Base-by-base conservation (phyloP, 2,329 filamentous ascomycete genomes). In the Arthrocladium fulminans region DNA sequence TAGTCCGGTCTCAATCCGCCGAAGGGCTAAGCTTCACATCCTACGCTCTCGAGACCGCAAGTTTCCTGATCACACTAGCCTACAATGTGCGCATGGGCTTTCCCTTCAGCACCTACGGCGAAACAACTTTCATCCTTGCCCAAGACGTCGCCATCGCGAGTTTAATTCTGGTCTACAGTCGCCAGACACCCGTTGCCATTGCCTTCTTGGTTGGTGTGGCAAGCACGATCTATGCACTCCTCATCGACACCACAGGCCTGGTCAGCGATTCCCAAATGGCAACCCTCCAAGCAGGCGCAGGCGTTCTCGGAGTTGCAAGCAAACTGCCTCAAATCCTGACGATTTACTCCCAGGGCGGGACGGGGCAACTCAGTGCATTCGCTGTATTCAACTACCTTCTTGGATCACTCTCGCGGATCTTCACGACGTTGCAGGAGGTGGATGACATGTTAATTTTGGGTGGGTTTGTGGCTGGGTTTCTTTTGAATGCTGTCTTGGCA, bases 381-480 rank as follows among this genome's bases (percentile, higher is more conserved):
- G 87, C 92, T 51, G 92, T 98, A 59, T 95, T 98, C 78, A 97
- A 96, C 75, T 98, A 95, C 70, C 86, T 98, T 61, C 75, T 83
- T 59, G 92, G 94, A 32, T 95, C 88, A 37, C 79, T 97, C 50
- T 86, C 88, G 22, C 86, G 92, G 64, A 94, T 98, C 71, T 98
- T 96, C 69, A 98, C 92, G 25, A 98, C 94, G 7, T 73, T 98
- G 50, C 89, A 97, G 63, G 92, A 98, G 73, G 92, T 98, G 51
- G 86, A 94, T 65, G 92, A 98, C 68, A 89, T 89, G 69, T 76
- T 97, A 51, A 97, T 98, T 60, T 77, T 98, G 22, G 97, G 94
- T 70, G 86, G 89, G 44, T 97, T 94, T 74, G 71, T 97, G 48
- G 87, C 88, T 6, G 92, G 88, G 23, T 96, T 96, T 65, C 70